Evolutionary conservation across 108 stramenopile genomes (phyloP), one percentile per base, ranked within the genome.

Genomic region (Conticribra guillardii): DNA sequence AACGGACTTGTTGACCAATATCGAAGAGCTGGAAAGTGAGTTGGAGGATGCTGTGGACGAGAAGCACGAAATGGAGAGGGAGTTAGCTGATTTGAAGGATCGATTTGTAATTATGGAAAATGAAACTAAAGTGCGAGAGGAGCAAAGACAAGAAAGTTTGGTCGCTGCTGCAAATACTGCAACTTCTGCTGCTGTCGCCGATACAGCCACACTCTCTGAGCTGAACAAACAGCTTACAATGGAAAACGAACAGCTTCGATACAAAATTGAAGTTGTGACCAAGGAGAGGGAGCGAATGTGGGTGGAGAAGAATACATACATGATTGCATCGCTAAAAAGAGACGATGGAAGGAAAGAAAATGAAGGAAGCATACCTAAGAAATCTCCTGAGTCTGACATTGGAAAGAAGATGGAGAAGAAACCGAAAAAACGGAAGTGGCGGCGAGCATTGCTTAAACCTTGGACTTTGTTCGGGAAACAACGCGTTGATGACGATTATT

Each of bases 11-110:
- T 52, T 68, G 45, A 63, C 27, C 17, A 68, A 21, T 31, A 63
- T 76, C 46, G 67, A 76, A 28, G 74, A 68, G 61, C 41, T 76
- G 52, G 67, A 76, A 55, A 49, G 60, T 41, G 74, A 76, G 53
- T 63, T 76, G 54, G 27, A 32, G 29, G 2, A 23, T 28, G 32
- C 59, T 4, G 24, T 28, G 34, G 22, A 51, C 30, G 48, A 70
- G 33, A 60, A 34, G 50, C 33, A 41, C 9, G 51, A 31, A 19
- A 37, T 45, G 17, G 18, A 34, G 47, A 56, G 34, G 30, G 21
- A 24, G 26, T 26, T 70, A 15, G 31, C 32, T 33, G 48, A 34
- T 16, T 24, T 51, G 15, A 46, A 50, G 31, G 48, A 30, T 26
- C 24, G 17, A 32, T 59, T 70, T 19, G 14, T 24, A 27, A 30